phyloP scores from a whole-genome alignment of 2,329 filamentous ascomycete genomes.

The Aureobasidium vineae region DNA sequence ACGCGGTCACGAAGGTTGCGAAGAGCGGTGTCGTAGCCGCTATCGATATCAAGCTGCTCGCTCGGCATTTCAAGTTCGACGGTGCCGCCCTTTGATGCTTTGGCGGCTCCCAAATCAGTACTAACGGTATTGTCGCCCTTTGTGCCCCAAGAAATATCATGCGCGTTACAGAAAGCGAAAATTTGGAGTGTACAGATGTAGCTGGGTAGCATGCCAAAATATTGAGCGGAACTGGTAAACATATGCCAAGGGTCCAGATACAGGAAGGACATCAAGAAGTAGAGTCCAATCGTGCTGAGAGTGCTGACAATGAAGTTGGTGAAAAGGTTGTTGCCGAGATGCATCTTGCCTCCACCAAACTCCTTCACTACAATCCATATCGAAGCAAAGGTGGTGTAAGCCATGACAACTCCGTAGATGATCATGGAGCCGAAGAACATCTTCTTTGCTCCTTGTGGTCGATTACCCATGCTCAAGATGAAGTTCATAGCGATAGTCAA shows the following conservation, averaged over 20 bases:
- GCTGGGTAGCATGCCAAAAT: conserved; percentile 85
- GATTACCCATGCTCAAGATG: conserved; percentile 92
- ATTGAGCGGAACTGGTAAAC: conserved; percentile 87
- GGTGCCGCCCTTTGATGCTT: conserved; percentile 67
- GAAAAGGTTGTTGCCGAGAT: conserved; percentile 82
- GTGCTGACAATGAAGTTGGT: conserved; percentile 91
- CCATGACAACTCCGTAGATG: conserved; percentile 91
- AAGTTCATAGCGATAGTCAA: conserved; percentile 93
- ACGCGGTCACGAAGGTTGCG: conserved; percentile 92
- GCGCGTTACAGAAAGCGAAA: conserved; percentile 98
- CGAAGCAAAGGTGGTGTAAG: conserved; percentile 85
- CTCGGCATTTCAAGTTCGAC: conserved; percentile 97
- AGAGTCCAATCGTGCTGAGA: conserved; percentile 85
- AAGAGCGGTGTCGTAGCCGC: conserved; percentile 93
- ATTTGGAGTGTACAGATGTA: conserved; percentile 98
- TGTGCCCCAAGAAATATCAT: conserved; percentile 98
- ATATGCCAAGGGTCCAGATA: conserved; percentile 99
- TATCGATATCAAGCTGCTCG: conserved; percentile 97
- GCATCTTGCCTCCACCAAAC: conserved; percentile 52
- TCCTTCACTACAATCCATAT: conserved; percentile 89
- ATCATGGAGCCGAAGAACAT: conserved; percentile 87
- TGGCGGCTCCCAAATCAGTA: conserved; percentile 86
- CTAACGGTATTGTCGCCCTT: conserved; percentile 96
- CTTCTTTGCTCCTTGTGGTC: conserved; percentile 89
- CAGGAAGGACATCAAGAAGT: conserved; percentile 93